Evolutionary conservation across 495 filamentous ascomycete genomes (phyloP).

Genomic region (Chlorociboria aeruginascens): DNA sequence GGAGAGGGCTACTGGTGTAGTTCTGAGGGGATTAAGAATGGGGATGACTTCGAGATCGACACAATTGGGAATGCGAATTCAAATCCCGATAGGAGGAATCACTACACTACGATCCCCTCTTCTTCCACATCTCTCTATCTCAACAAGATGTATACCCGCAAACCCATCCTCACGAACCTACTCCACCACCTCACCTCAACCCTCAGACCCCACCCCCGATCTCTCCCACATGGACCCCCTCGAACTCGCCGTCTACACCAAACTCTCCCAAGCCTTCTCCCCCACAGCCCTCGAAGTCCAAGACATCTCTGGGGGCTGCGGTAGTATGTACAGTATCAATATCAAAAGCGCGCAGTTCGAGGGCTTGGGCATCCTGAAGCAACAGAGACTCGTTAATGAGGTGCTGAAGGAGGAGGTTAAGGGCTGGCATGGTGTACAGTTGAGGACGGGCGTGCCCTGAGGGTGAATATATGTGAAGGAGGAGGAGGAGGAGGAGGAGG

Average conservation of each 20-base stretch:
- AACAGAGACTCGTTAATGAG: conserved; percentile 60
- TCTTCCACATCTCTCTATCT: too few relatives aligned
- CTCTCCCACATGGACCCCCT: conserved; percentile 28
- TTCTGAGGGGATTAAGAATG: too few relatives aligned
- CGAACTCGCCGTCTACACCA: conserved; percentile 35
- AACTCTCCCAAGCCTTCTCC: conserved; percentile 29
- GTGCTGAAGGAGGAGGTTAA: conserved; percentile 57
- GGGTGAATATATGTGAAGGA: background rate
- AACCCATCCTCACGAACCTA: too few relatives aligned
- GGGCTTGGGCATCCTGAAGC: conserved; percentile 53
- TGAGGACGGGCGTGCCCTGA: conserved; percentile 41
- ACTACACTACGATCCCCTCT: too few relatives aligned
- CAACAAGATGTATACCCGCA: too few relatives aligned
- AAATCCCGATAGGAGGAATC: too few relatives aligned
- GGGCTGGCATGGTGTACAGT: conserved; percentile 64
- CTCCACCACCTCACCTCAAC: too few relatives aligned
- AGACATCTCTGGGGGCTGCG: conserved; percentile 69
- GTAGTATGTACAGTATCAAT: conserved; percentile 68
- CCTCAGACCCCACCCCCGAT: too few relatives aligned
- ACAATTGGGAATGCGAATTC: too few relatives aligned
- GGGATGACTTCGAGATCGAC: too few relatives aligned
- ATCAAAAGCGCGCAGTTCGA: conserved; percentile 52
- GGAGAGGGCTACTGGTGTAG: too few relatives aligned
- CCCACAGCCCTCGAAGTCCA: conserved; percentile 44
- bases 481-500: background rate